These are phyloP conservation scores for Eimeria mitis DNA, from an alignment of 169 alveolate genomes.

Conservation along the genomic window DNA sequence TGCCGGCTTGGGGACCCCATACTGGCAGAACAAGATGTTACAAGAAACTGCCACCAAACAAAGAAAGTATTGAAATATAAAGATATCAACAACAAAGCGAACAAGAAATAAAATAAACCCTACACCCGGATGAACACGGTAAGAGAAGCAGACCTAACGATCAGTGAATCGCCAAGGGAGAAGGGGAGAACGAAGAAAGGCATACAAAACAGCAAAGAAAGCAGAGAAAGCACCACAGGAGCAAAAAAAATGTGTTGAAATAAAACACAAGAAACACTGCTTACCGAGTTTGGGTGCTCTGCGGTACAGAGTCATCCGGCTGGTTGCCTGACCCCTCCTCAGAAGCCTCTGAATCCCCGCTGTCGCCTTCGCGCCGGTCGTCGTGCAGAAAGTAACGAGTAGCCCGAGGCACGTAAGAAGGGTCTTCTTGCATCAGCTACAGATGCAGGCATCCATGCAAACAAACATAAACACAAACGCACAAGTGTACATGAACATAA, in stretches of 20 bases:
- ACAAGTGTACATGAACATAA: neutral
- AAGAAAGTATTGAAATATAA: neutral
- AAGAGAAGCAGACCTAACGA: no score
- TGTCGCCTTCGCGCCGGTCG: slow-evolving; percentile 57
- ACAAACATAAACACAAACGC: neutral
- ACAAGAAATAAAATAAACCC: no score
- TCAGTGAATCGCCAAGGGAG: no score
- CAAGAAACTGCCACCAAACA: no score
- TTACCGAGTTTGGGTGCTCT: slow-evolving; percentile 27
- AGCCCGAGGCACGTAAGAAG: slow-evolving; percentile 74
- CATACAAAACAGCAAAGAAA: no score
- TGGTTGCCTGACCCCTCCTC: neutral
- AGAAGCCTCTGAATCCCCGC: neutral
- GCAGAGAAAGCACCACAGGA: neutral
- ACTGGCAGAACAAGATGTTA: no score
- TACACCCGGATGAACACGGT: no score
- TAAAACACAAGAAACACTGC: neutral
- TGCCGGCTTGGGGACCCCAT: neutral
- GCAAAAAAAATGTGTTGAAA: neutral
- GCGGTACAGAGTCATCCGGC: slow-evolving; percentile 7
- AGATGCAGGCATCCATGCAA: neutral
- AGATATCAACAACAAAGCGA: neutral
- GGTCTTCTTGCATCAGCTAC: slow-evolving; percentile 78
- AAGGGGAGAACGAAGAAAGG: no score
- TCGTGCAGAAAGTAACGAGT: slow-evolving; percentile 75